phyloP scores from a whole-genome alignment of 345 rosid species.

The Bruguiera gymnorhiza region DNA sequence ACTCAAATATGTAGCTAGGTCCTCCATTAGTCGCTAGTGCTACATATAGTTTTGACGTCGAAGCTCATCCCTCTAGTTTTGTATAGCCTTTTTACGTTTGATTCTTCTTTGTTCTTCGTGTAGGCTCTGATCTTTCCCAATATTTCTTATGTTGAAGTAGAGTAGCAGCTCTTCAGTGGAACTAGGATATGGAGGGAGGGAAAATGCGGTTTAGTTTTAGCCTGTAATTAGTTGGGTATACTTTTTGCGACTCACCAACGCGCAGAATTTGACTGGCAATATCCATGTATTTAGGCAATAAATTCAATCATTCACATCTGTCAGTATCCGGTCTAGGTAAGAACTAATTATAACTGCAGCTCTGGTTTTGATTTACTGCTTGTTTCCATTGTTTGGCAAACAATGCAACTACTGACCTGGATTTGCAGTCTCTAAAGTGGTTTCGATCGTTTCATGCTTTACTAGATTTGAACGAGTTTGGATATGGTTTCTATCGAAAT shows the following conservation, averaged over 20 bases:
- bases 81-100: constrained; percentile 8
- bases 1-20: constrained; percentile 1
- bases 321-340: no score
- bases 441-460: no score
- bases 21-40: constrained; percentile 14
- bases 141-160: constrained; percentile 3
- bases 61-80: constrained; percentile 14
- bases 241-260: not conserved
- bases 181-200: not conserved
- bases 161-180: not conserved
- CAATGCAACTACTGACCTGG: no score
- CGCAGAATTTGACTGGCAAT: no score
- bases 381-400: no score
- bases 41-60: constrained; percentile 11
- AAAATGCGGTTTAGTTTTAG: not conserved
- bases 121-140: not conserved
- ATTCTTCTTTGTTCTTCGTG: not conserved
- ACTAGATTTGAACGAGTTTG: no score
- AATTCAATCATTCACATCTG: no score
- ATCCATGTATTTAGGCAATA: no score
- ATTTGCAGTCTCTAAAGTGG: no score
- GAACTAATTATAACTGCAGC: no score
- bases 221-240: not conserved
- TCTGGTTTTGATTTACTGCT: no score
- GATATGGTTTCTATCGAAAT: no score